phyloP scores from a whole-genome alignment of 208 protist species.

The Trichomonas tenax region DNA sequence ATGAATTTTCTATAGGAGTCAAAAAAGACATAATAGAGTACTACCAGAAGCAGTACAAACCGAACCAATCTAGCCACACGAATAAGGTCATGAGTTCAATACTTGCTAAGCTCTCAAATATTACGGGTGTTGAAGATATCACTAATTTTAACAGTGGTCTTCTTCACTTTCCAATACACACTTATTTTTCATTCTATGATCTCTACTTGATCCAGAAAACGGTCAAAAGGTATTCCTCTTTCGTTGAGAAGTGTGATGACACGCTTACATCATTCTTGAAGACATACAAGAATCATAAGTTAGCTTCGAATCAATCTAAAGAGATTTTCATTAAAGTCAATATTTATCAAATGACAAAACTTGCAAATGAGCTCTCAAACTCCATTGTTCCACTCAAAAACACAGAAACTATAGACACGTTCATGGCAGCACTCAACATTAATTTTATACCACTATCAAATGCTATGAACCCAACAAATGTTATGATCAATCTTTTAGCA shows the following conservation, averaged over 20 bases:
- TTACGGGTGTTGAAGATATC: background rate
- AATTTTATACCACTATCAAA: background rate
- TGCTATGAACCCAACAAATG: background rate
- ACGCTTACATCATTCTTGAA: background rate
- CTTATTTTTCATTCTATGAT: background rate
- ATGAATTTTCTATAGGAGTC: background rate
- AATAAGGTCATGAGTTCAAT: background rate
- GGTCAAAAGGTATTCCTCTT: background rate
- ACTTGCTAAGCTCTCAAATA: background rate
- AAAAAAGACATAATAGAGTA: background rate
- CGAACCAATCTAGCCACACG: background rate
- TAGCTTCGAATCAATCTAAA: background rate
- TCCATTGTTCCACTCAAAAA: background rate
- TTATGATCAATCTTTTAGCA: background rate
- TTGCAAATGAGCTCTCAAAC: background rate
- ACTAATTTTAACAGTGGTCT: background rate
- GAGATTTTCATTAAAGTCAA: background rate
- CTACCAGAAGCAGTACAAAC: background rate
- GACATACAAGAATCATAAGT: background rate
- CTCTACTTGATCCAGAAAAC: background rate
- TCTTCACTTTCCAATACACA: background rate
- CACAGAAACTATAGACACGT: background rate
- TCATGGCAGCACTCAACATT: background rate
- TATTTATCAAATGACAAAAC: background rate
- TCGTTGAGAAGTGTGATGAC: background rate